Base-by-base conservation (phyloP, 2,329 filamentous ascomycete species). In the Botryotinia globosa region DNA sequence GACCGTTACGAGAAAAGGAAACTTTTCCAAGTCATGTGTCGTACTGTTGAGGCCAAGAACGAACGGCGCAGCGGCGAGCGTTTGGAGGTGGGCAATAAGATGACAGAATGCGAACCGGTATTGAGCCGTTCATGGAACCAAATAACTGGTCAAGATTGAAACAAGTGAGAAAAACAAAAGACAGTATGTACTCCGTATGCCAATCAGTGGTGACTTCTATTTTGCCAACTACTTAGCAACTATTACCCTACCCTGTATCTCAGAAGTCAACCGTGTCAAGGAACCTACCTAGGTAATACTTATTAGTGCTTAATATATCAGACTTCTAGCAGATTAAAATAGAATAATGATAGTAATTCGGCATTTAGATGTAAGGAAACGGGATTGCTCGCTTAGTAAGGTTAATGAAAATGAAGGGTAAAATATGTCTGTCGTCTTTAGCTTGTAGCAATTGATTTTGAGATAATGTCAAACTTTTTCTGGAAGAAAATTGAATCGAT, bases 381-480 rank as follows among this genome's bases (percentile, higher is more conserved):
- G 3, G 18, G 22, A 34, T 37, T 56, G 0, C 39, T 67, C 48
- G 65, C 65, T 67, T 67, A 67, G 4, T 16, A n/a, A n/a, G n/a
- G n/a, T n/a, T n/a, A n/a, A 56, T 42, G 37, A 18, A 44, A 42
- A 67, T 56, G 65, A 67, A 67, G 48, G 65, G 48, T 67, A 32
- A 32, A 42, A 25, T 6, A 25, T 56, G n/a, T 5, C n/a, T n/a
- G n/a, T n/a, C n/a, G n/a, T n/a, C 20, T 22, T 22, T n/a, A 25
- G 37, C 29, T 29, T 32, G 22, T 20, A 67, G 44, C 22, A 56
- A 16, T 42, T 56, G 7, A 42, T 42, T 14, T 32, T 2, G 2
- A 42, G 42, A 10, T 12, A 1, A 8, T 22, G 16, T 5, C 6
- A 16, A 10, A 14, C n/a, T 32, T 1, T 7, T 10, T 42, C 8